Evolutionary conservation across 2,329 filamentous ascomycete species (phyloP).

Genomic region (Huntiella savannae): DNA sequence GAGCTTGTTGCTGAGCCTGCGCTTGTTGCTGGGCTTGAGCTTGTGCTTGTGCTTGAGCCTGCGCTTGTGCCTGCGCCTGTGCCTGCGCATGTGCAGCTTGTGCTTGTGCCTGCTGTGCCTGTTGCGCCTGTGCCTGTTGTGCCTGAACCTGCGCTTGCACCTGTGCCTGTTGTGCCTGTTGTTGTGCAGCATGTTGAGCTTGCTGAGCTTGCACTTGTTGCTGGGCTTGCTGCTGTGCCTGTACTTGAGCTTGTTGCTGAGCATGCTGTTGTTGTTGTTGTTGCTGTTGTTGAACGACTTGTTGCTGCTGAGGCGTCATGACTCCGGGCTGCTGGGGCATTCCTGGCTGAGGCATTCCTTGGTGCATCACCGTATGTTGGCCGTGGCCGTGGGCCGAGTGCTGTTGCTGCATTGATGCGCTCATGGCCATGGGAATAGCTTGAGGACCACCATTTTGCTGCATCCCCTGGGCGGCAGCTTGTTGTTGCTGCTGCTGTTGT

Average conservation of each 20-base stretch:
- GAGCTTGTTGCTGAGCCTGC: not conserved
- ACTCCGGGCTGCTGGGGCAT: conserved; percentile 1
- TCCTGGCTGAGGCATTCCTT: conserved; percentile 19
- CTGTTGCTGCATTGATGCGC: conserved; percentile 13
- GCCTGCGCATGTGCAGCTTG: conserved; percentile 18
- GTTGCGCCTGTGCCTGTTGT: conserved; percentile 4
- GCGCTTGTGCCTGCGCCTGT: conserved; percentile 15
- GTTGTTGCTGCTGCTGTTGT: conserved; percentile 23
- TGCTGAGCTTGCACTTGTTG: conserved; percentile 3
- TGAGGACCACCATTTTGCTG: conserved; percentile 26
- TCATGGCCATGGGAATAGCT: conserved; percentile 12
- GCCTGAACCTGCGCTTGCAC: conserved; percentile 20
- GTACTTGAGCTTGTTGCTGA: not conserved
- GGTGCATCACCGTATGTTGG: conserved; percentile 18
- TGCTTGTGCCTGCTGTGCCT: not conserved
- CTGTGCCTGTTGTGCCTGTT: conserved; percentile 20
- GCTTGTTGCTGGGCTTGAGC: conserved; percentile 14
- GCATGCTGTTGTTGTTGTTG: conserved; percentile 16
- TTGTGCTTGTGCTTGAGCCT: conserved; percentile 15
- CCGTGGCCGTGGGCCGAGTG: conserved; percentile 12
- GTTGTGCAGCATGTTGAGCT: conserved; percentile 16
- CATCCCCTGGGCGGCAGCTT: conserved; percentile 17
- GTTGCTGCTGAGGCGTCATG: conserved; percentile 7
- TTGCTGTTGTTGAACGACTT: conserved; percentile 19
- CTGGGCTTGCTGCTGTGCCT: conserved; percentile 1